phyloP scores from a whole-genome alignment of 208 protist species.

The Trypanosomatidae sp. region DNA sequence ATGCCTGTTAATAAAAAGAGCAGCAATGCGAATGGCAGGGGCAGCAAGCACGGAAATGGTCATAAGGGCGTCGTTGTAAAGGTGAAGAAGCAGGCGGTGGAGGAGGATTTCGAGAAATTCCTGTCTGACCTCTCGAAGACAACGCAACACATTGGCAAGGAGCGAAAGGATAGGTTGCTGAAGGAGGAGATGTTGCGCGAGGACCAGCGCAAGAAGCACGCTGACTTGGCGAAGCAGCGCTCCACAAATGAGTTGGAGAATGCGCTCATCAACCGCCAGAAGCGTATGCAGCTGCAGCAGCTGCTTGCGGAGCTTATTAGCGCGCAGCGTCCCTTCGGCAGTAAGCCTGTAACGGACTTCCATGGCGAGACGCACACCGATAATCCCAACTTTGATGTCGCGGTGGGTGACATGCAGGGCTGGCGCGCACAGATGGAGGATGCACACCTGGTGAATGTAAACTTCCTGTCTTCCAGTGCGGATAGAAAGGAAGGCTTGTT shows the following conservation, averaged over 20 bases:
- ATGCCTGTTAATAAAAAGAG: constrained; percentile 1
- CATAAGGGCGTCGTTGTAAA: constrained; percentile 29
- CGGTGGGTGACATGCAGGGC: constrained; percentile 85
- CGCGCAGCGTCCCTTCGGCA: constrained; percentile 54
- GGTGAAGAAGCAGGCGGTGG: constrained; percentile 48
- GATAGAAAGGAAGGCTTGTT: constrained; percentile 68
- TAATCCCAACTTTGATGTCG: constrained; percentile 72
- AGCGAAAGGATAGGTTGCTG: constrained; percentile 32
- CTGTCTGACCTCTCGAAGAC: constrained; percentile 61
- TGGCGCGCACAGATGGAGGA: constrained; percentile 92
- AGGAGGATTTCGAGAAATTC: constrained; percentile 75
- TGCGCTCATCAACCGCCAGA: constrained; percentile 51
- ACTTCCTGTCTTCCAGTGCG: constrained; percentile 28
- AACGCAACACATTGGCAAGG: constrained; percentile 50
- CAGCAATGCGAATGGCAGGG: constrained; percentile 1
- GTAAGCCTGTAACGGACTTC: constrained; percentile 70
- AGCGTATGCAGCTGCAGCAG: constrained; percentile 67
- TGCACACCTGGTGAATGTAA: constrained; percentile 67
- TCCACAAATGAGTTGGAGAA: constrained; percentile 46
- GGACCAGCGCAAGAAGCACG: constrained; percentile 42
- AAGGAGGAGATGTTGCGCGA: constrained; percentile 40
- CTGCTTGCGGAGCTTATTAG: constrained; percentile 62
- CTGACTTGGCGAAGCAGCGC: constrained; percentile 39
- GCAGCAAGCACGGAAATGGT: constrained; percentile 19
- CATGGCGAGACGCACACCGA: constrained; percentile 38